Evolutionary conservation across 129 eudicot genomes (phyloP).

Genomic region (Deinandra increscens): DNA sequence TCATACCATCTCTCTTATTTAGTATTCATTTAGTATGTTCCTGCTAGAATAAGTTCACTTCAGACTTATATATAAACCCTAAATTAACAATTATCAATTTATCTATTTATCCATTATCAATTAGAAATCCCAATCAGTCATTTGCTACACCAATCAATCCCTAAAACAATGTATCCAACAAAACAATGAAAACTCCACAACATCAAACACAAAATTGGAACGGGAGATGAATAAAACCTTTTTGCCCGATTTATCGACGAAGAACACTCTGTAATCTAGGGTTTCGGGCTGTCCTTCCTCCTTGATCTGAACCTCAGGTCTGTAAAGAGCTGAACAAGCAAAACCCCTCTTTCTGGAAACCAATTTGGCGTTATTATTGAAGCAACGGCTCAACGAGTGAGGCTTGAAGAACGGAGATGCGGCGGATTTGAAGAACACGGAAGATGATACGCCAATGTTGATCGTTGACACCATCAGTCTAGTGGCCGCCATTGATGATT

Average conservation of each 20-base stretch:
- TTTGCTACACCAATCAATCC: not conserved
- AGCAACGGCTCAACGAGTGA: slow-evolving; percentile 38
- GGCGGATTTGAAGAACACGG: slow-evolving; percentile 39
- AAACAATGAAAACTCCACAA: not conserved
- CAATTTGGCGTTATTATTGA: slow-evolving; percentile 34
- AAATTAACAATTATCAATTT: slow-evolving; percentile 22
- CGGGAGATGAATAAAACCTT: slow-evolving; percentile 41
- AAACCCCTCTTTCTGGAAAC: slow-evolving; percentile 46
- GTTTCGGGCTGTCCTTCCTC: slow-evolving; percentile 93
- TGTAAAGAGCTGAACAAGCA: slow-evolving; percentile 65
- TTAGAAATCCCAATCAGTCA: too few species aligned
- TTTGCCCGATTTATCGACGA: slow-evolving; percentile 71
- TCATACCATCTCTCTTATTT: not conserved
- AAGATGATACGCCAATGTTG: slow-evolving; percentile 51
- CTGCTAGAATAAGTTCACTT: not conserved
- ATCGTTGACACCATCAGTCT: slow-evolving; percentile 63
- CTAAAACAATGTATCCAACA: slow-evolving; percentile 3
- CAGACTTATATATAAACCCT: slow-evolving; percentile 14
- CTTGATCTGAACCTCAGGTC: slow-evolving; percentile 54
- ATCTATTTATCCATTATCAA: too few species aligned
- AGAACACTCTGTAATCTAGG: slow-evolving; percentile 88
- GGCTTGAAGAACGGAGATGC: slow-evolving; percentile 34
- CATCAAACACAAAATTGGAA: not conserved
- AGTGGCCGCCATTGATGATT: slow-evolving; percentile 61
- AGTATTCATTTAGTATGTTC: not conserved